Conservation (phyloP, 2,329 filamentous ascomycete species). For the Byssochlamys sp. region DNA sequence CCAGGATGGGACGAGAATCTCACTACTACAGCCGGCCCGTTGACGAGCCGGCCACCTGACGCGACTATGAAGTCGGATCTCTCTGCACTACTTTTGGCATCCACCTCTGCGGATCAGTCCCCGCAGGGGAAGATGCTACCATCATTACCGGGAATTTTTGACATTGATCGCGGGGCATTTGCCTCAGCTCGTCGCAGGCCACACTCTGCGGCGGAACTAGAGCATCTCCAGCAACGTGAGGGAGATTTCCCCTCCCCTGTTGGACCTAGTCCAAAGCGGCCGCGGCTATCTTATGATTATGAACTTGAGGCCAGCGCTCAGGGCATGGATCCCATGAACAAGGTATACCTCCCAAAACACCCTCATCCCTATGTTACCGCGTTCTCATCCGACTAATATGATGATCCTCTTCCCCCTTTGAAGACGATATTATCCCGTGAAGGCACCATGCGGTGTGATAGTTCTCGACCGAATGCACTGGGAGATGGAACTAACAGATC, state of each 20-base stretch:
- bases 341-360: background rate
- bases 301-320: background rate
- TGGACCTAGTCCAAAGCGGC: background rate
- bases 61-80: background rate
- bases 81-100: background rate
- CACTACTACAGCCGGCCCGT: background rate
- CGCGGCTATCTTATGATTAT: constrained; percentile 1
- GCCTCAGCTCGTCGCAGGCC: background rate
- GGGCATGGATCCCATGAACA: background rate
- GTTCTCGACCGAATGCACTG: background rate
- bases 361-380: background rate
- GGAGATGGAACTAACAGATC: background rate
- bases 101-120: background rate
- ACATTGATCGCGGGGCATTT: background rate
- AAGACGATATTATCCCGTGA: background rate
- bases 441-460: background rate
- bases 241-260: background rate
- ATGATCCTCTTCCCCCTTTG: background rate
- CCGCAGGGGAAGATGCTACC: background rate
- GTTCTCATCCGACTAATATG: background rate
- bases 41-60: background rate
- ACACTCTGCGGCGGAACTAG: background rate
- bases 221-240: background rate
- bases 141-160: background rate
- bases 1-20: background rate